Evolutionary conservation across 257 asterid genomes (phyloP).

Genomic region (Nicotiana obtusifolia): DNA sequence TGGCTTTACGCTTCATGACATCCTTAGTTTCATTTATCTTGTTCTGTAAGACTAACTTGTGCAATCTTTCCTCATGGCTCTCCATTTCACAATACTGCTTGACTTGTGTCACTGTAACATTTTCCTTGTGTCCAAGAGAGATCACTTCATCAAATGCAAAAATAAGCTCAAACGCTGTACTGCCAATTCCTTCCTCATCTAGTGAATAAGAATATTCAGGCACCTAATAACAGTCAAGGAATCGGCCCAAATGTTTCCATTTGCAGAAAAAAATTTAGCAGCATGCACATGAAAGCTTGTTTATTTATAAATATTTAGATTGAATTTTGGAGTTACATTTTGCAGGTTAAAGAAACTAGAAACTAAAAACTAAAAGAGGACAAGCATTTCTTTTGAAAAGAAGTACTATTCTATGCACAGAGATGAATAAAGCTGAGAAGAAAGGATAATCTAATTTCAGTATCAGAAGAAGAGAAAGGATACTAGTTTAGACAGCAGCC

Average conservation of each 20-base stretch:
- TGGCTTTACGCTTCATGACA: conserved; percentile 90
- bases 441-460: conserved; percentile 8
- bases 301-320: neutral
- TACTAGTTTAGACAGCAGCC: conserved; percentile 90
- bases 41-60: conserved; percentile 76
- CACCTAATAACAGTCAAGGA: conserved; percentile 64
- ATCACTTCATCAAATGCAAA: conserved; percentile 95
- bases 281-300: neutral
- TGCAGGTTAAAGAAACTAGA: neutral
- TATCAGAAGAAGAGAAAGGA: conserved; percentile 35
- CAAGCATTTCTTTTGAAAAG: neutral
- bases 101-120: conserved; percentile 89
- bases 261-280: neutral
- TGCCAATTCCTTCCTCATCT: conserved; percentile 88
- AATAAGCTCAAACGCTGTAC: conserved; percentile 74
- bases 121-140: conserved; percentile 89
- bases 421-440: conserved; percentile 7
- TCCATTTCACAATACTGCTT: conserved; percentile 98
- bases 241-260: conserved; percentile 1
- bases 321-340: neutral
- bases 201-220: conserved; percentile 85
- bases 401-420: neutral
- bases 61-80: conserved; percentile 89
- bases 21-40: conserved; percentile 86
- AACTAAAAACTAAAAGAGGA: neutral